These are phyloP conservation scores for Hortaea werneckii DNA, from an alignment of 2,329 filamentous ascomycete genomes.

Conservation along the genomic window DNA sequence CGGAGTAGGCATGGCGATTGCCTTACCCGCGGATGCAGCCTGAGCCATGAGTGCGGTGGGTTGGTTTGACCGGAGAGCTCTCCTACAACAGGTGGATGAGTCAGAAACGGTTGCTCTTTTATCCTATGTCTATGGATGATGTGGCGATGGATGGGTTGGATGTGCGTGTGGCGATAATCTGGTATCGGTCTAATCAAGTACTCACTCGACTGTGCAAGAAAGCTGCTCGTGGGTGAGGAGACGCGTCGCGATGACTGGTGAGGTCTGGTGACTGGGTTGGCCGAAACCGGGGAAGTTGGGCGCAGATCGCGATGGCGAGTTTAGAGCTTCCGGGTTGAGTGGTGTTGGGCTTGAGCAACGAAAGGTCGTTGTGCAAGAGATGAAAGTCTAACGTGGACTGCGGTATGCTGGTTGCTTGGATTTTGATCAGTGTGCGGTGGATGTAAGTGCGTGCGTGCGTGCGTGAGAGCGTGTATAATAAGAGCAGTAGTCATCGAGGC, in stretches of 20 bases:
- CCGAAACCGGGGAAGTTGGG: not conserved
- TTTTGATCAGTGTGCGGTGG: not conserved
- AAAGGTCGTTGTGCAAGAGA: not conserved
- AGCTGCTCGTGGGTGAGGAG: conserved; percentile 9
- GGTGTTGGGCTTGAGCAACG: not conserved
- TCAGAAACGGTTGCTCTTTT: conserved; percentile 11
- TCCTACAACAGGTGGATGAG: conserved; percentile 19
- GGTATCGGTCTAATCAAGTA: conserved; percentile 8
- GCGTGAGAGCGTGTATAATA: not conserved
- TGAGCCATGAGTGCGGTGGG: conserved; percentile 21
- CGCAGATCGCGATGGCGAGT: not conserved
- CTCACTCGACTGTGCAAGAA: conserved; percentile 26
- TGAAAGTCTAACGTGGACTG: not conserved
- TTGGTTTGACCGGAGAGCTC: conserved; percentile 19
- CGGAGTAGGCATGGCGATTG: conserved; percentile 21
- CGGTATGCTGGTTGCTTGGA: not conserved
- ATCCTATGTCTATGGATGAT: conserved; percentile 1
- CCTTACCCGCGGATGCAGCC: conserved; percentile 22
- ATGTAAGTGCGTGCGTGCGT: not conserved
- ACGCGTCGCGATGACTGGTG: not conserved
- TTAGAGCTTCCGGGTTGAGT: not conserved
- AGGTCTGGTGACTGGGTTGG: not conserved
- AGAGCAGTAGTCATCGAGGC: not conserved
- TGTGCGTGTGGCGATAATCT: not conserved
- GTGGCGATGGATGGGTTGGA: conserved; percentile 5